Evolutionary conservation across 2,329 filamentous ascomycete species (phyloP).

Genomic region (Fusarium drepaniforme): DNA sequence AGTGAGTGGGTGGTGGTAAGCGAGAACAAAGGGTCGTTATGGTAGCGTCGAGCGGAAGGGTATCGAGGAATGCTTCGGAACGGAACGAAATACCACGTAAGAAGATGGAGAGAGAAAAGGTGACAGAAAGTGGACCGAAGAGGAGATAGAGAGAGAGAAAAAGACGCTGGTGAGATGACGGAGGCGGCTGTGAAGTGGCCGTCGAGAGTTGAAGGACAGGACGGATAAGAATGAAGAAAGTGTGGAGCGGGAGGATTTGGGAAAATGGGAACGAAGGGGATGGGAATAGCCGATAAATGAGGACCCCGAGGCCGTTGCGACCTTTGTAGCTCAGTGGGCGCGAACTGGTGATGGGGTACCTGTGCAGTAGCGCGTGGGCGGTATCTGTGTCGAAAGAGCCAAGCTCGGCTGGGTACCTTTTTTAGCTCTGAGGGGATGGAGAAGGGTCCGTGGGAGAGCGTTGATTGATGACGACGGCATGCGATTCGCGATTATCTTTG

Average conservation of each 20-base stretch:
- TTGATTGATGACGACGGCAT: constrained; percentile 25
- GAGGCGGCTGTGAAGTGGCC: constrained; percentile 34
- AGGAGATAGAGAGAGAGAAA: constrained; percentile 14
- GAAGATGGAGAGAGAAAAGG: constrained; percentile 5
- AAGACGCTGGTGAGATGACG: constrained; percentile 32
- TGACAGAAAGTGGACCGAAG: constrained; percentile 11
- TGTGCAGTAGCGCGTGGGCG: constrained; percentile 32
- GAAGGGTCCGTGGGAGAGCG: constrained; percentile 9
- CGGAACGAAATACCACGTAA: constrained; percentile 2
- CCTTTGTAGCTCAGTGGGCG: constrained; percentile 36
- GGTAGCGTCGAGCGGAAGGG: constrained; percentile 19
- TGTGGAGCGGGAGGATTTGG: constrained; percentile 34
- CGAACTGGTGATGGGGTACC: constrained; percentile 32
- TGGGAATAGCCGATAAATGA: constrained; percentile 37
- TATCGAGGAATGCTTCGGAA: constrained; percentile 20
- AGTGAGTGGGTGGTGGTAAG: constrained; percentile 28
- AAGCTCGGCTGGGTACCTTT: constrained; percentile 23
- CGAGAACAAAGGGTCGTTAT: constrained; percentile 36
- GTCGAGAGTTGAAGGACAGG: constrained; percentile 12
- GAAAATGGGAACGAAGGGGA: constrained; percentile 28
- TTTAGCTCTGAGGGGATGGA: constrained; percentile 34
- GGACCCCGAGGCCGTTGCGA: constrained; percentile 38
- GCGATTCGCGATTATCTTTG: constrained; percentile 22
- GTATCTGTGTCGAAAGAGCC: constrained; percentile 23
- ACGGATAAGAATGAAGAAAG: constrained; percentile 23